These are phyloP conservation scores for Nepenthes alata DNA, from an alignment of 179 eudicot genomes.

Conservation along the genomic window DNA sequence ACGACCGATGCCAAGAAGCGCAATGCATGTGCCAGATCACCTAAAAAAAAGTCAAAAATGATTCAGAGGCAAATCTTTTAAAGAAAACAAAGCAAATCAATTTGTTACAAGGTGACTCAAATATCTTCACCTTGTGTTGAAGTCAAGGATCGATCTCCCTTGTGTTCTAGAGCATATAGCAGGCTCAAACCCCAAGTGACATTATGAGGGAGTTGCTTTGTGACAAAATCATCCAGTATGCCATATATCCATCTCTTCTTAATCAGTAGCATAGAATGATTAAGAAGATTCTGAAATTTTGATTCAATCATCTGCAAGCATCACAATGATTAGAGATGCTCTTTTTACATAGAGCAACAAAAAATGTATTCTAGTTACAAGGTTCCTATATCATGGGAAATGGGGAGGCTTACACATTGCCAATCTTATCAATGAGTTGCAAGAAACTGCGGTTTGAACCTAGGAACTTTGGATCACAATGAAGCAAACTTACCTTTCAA, in stretches of 20 bases:
- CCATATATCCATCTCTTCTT: slow-evolving; percentile 88
- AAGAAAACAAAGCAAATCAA: background rate
- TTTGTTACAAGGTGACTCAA: background rate
- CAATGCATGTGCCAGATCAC: slow-evolving; percentile 93
- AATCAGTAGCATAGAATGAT: slow-evolving; percentile 59
- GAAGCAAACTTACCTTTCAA: too few species aligned
- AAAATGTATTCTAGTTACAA: too few species aligned
- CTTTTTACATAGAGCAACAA: too few species aligned
- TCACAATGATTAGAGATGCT: background rate
- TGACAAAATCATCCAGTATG: slow-evolving; percentile 69
- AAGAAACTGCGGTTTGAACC: too few species aligned
- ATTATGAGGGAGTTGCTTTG: slow-evolving; percentile 94
- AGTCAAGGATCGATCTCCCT: slow-evolving; percentile 80
- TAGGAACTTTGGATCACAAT: too few species aligned
- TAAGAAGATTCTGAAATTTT: slow-evolving; percentile 61
- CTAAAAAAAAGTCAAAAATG: slow-evolving; percentile 21
- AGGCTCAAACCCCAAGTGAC: slow-evolving; percentile 98
- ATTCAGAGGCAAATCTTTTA: background rate
- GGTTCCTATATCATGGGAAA: too few species aligned
- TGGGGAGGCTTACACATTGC: too few species aligned
- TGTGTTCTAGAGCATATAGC: slow-evolving; percentile 87
- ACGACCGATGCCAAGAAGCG: slow-evolving; percentile 96
- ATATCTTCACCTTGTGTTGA: slow-evolving; percentile 75
- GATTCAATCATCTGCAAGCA: slow-evolving; percentile 72
- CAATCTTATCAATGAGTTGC: too few species aligned